Base-by-base conservation (phyloP, 164 flowering plant species). In the Kingdonia uniflora region DNA sequence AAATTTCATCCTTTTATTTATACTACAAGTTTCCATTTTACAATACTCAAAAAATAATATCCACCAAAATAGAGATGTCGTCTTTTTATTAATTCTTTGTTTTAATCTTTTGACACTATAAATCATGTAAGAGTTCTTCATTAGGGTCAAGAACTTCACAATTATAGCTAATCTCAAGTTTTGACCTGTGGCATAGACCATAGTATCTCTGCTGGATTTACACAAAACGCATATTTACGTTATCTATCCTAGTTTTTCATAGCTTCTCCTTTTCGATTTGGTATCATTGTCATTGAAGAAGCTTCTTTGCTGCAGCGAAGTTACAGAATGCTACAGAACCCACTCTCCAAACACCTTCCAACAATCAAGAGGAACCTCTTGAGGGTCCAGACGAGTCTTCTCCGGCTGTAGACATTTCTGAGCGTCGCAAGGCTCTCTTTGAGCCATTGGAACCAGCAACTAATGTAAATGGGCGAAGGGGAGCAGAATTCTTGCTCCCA, bases 401-500 rank as follows among this genome's bases (percentile, higher is more conserved):
- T 10, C 11, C 63, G 50, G 15, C 39, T 37, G 33, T 72, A n/a
- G 53, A 11, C 54, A 84, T 87, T 37, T 85, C 97, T 1, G 86
- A 87, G 57, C 81, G 83, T 16, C 65, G 96, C n/a, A 91, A 76
- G 72, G 95, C 95, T 21, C 86, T 91, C 16, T 87, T 85, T 61
- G 87, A 91, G 51, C 96, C 95, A 13, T 49, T 91, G 46, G 95
- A 80, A 43, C 89, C 95, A 12, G 19, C 55, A 6, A 66, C 12
- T 25, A 65, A 66, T 35, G 26, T 62, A 20, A 75, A 74, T 58
- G 80, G 77, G 5, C 53, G 54, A 48, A 65, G 78, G 17, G 68
- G 81, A 2, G 76, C 78, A 19, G 97, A 87, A 54, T 57, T 73
- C 21, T 57, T 91, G 52, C 81, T 87, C 12, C 97, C 95, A 6